Base-by-base conservation (phyloP, 257 asterid genomes). In the Nicotiana tomentosiformis region DNA sequence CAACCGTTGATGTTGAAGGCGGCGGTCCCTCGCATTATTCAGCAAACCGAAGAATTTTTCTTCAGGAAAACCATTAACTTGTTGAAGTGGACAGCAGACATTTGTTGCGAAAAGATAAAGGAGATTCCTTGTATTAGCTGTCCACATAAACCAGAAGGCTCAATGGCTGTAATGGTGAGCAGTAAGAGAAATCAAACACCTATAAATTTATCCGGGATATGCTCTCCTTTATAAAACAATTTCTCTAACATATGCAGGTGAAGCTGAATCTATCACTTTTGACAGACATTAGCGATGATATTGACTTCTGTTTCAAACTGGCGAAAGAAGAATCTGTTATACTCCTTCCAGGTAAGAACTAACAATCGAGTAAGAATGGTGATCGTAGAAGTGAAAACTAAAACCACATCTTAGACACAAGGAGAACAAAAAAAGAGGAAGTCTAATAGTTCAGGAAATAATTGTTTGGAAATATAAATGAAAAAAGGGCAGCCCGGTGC, bases 271-370 rank as follows among this genome's bases (percentile, higher is more conserved):
- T 89, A 30, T 85, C 90, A 18, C 23, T 86, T 84, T 81, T 94
- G 80, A 85, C 84, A 81, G 98, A 93, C 60, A 91, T 94, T 30
- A 87, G 84, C 1, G 97, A 93, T 37, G 98, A 94, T 80, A 84
- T 94, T 9, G 98, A 94, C 82, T 94, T 94, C 62, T 74, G 80
- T 74, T 74, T 94, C 87, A 94, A 94, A 91, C 87, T 94, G 84
- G 96, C 97, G 66, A 93, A 89, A 89, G 98, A 94, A 88, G 98
- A 94, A 81, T 89, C 93, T 7, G 91, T 94, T 51, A 89, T 94
- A 77, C 80, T 93, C 83, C 97, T 94, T 88, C 98, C 98, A 86
- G 97, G 98, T 93, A 84, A 84, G 80, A 72, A 46, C 20, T 46
- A 72, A 72, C 18, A n/a, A n/a, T n/a, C 5, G 32, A n/a, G 55